Base-by-base conservation (phyloP, 345 rosid species). In the Lagerstroemia speciosa region DNA sequence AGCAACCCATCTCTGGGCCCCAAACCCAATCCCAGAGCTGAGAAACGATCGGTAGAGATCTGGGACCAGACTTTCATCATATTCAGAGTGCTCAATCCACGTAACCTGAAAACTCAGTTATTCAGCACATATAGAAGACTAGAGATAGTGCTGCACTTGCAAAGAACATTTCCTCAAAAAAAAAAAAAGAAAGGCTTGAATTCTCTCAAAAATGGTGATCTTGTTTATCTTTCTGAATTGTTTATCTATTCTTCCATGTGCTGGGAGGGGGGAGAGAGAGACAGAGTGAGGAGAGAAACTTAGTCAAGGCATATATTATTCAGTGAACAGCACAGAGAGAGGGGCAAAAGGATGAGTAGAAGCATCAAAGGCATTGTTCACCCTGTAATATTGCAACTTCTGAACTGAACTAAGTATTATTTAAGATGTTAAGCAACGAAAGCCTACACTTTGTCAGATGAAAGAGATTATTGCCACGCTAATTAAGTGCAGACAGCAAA, bases 1-100 rank as follows among this genome's bases (percentile, higher is more conserved):
- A 0, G 83, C 77, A 9, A 87, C 64, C 96, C 96, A 89, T 76
- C 85, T 81, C 41, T 78, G 79, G 16, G 96, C 86, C 6, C 90
- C 89, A 66, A 89, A 80, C 46, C 85, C 90, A 55, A 64, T 40
- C 8, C 90, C 86, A 2, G 86, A 77, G 73, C 75, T 46, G 15
- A 89, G 74, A 58, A 81, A 73, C 1, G 72, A 72, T 38, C 79
- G 78, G 65, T 78, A 85, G 50, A 83, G 81, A 33, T 69, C 74
- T 62, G 84, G 90, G 26, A 83, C 71, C 6, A 37, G 53, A 75
- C 78, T 80, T 74, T 71, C 85, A 63, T 87, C 86, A 66, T 80
- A 84, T 67, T 82, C 89, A 10, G 77, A 78, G 64, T 87, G 93
- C 71, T 87, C 87, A 27, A 87, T 77, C 93, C 96, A 89, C 6